Percentiles rank a stretch among this genome's conserved stretches.
phyloP scores from a whole-genome alignment of 129 eudicot genomes.

The Arctium minus region DNA sequence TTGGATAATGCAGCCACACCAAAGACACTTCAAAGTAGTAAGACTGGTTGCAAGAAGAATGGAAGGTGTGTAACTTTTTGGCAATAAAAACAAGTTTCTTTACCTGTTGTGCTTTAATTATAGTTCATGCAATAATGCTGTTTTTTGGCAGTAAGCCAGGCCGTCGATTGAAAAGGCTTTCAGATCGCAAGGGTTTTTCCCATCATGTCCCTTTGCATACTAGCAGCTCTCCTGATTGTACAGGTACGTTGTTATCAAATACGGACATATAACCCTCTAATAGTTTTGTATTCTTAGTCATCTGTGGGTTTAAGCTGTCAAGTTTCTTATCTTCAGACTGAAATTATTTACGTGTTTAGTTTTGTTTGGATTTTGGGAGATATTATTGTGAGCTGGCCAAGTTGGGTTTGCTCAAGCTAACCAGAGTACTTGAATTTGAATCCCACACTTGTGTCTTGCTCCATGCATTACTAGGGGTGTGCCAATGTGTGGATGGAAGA shows the following conservation, averaged over 20 bases:
- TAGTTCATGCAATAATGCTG: not conserved
- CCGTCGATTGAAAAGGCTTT: conserved; percentile 65
- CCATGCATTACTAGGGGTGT: too few species aligned
- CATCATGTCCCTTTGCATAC: conserved; percentile 49
- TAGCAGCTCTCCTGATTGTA: conserved; percentile 48
- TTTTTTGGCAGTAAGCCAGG: conserved; percentile 60
- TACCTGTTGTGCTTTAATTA: conserved; percentile 3
- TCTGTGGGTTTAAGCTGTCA: not conserved
- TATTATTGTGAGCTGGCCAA: not conserved
- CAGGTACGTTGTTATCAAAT: conserved; percentile 41
- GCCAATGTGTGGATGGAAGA: too few species aligned
- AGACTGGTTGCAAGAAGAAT: conserved; percentile 60
- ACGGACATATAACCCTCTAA: not conserved
- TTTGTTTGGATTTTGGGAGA: not conserved
- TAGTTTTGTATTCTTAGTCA: not conserved
- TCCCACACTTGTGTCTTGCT: too few species aligned
- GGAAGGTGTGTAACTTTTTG: conserved; percentile 54
- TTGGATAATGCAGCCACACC: conserved; percentile 37
- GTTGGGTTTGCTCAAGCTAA: not conserved
- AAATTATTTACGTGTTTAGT: not conserved
- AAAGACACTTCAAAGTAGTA: conserved; percentile 47
- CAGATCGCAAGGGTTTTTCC: conserved; percentile 72
- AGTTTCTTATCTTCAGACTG: not conserved
- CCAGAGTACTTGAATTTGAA: too few species aligned
- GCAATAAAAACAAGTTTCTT: not conserved